These are phyloP conservation scores for Miamiensis avidus DNA, from an alignment of 169 alveolate genomes.

Conservation along the genomic window DNA sequence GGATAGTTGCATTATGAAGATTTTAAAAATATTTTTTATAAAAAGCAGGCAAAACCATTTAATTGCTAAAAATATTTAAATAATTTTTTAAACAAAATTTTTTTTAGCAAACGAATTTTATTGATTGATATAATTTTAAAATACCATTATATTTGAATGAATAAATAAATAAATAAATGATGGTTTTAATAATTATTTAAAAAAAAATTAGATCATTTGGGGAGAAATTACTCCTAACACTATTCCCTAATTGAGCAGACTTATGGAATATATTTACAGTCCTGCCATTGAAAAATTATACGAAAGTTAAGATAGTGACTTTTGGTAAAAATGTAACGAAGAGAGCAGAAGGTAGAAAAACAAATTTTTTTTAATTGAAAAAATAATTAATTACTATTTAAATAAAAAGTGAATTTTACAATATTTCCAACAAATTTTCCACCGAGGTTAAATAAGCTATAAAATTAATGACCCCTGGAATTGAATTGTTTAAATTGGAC, in stretches of 20 bases:
- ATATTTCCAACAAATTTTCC: conserved; percentile 53
- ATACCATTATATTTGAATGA: no score
- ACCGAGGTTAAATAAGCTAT: conserved; percentile 45
- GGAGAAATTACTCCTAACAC: conserved; percentile 82
- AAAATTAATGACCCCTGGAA: conserved; percentile 41
- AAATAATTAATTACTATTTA: neutral
- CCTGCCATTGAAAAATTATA: conserved; percentile 62
- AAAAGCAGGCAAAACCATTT: no score
- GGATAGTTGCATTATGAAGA: no score
- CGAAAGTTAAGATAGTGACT: conserved; percentile 1
- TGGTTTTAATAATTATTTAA: no score
- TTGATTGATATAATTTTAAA: no score
- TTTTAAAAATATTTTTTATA: no score
- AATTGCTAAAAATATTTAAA: no score
- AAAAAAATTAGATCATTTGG: conserved; percentile 38
- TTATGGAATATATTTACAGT: conserved; percentile 61
- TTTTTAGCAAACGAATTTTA: no score
- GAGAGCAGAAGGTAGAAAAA: neutral
- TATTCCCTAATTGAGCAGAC: conserved; percentile 69
- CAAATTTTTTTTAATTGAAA: neutral
- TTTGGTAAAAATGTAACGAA: neutral
- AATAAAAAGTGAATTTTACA: conserved; percentile 25
- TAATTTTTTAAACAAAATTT: no score
- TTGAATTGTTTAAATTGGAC: conserved; percentile 41
- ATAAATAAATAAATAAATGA: neutral